phyloP scores from a whole-genome alignment of 73 alveolate species.

The Blepharisma japonicum region DNA sequence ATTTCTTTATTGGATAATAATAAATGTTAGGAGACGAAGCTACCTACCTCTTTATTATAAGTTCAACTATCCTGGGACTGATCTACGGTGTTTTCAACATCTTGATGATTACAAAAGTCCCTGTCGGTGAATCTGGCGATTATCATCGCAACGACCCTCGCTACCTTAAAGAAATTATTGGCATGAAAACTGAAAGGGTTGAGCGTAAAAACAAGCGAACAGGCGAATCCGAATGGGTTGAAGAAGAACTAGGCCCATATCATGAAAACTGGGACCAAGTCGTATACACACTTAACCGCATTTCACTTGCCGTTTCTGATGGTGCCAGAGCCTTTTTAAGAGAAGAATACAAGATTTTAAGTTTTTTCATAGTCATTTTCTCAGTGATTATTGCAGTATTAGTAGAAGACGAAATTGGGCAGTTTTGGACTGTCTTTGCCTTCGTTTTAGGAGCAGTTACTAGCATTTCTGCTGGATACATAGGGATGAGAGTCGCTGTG shows the following conservation, averaged over 20 bases:
- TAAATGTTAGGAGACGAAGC: not conserved
- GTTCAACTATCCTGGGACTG: conserved; percentile 17
- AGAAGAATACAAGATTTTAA: conserved; percentile 66
- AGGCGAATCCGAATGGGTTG: not conserved
- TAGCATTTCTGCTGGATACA: conserved; percentile 65
- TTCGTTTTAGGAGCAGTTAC: conserved; percentile 76
- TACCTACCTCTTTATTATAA: not conserved
- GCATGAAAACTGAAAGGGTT: not conserved
- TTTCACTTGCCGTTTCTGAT: not conserved
- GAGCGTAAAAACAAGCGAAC: not conserved
- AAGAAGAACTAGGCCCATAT: not conserved
- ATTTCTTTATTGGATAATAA: conserved; percentile 23
- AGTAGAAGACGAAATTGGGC: conserved; percentile 73
- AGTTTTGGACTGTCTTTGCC: conserved; percentile 74
- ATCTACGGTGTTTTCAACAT: conserved; percentile 8
- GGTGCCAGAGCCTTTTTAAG: conserved; percentile 83
- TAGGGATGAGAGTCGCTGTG: conserved; percentile 85
- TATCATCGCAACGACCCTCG: not conserved
- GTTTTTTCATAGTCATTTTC: conserved; percentile 57
- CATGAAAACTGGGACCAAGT: conserved; percentile 10
- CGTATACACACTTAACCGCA: not conserved
- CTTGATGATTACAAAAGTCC: conserved; percentile 9
- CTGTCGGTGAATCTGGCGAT: conserved; percentile 21
- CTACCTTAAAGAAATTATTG: not conserved
- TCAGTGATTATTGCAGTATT: conserved; percentile 53